Evolutionary conservation across 495 filamentous ascomycete genomes (phyloP).

Genomic region (Hypoxylon lienhwacheense): DNA sequence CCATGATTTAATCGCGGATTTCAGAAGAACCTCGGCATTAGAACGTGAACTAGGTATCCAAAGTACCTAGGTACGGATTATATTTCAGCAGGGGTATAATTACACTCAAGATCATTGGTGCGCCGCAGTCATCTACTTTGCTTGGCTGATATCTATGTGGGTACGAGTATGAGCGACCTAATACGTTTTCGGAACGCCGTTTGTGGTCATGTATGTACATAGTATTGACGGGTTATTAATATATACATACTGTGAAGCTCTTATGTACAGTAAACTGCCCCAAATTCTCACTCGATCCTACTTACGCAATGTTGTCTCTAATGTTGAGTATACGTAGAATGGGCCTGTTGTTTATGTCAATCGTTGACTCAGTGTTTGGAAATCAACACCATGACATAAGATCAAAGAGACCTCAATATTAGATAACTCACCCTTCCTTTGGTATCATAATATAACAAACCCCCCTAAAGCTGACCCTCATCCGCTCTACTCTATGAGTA

Average conservation of each 20-base stretch:
- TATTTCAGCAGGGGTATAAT: constrained; percentile 20
- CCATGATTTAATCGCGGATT: constrained; percentile 12
- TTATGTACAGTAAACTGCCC: no score
- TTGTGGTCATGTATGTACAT: no score
- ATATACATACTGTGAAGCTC: no score
- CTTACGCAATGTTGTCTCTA: no score
- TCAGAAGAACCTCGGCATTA: constrained; percentile 32
- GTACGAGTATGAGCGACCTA: background rate
- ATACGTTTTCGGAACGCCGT: no score
- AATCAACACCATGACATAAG: background rate
- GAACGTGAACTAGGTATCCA: no score
- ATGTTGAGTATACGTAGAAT: no score
- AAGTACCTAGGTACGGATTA: background rate
- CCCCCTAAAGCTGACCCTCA: background rate
- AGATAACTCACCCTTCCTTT: no score
- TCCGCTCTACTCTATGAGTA: constrained; percentile 17
- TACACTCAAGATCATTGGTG: constrained; percentile 26
- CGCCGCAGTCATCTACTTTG: background rate
- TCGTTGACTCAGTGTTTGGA: no score
- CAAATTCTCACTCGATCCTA: no score
- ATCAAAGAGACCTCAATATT: background rate
- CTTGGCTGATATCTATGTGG: background rate
- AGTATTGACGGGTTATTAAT: no score
- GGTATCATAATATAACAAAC: background rate
- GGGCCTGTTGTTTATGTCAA: no score